Evolutionary conservation across 2,329 filamentous ascomycete genomes (phyloP), one percentile per base, ranked within the genome.

Genomic region (Microdochium nivale): DNA sequence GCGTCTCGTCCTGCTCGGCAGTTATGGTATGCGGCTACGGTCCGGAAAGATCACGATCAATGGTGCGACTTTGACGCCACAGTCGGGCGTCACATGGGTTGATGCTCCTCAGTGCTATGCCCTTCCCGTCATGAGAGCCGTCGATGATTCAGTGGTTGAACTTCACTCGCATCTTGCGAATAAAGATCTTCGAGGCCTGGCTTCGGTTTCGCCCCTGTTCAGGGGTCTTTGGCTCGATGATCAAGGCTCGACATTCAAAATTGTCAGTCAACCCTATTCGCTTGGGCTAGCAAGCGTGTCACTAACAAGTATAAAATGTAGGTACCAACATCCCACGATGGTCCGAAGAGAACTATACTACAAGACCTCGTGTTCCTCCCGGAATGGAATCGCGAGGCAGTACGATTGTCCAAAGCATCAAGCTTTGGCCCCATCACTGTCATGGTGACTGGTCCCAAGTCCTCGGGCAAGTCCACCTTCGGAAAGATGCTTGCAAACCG

Each of bases 381-480:
- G 4, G 76, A 79, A 59, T 81, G 83, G 84, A 81, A 86, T 58
- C 77, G 76, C 60, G 75, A 77, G 50, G 68, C 80, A n/a, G 77
- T 75, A 23, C 71, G 72, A 25, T 60, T 79, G 11, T 65, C 67
- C 46, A 68, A 60, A 33, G 59, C 58, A 11, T 70, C 65, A 48
- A 67, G 65, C 37, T 63, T 61, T 14, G 64, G 60, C 7, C 63
- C 66, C 47, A 65, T 65, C 2, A 69, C 71, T 2, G 71, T 81
- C 7, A 71, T 90, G 54, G 70, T 89, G 2, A 84, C 84, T 49
- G 87, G 87, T 0, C 80, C 84, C 0, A 87, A 89, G 56, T 83
- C 80, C 1, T 81, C 86, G 2, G 87, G 87, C 2, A 91, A 91
- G 61, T 90, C 87, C 1, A 90, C 86, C 0, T 87, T 90, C 62